These are phyloP conservation scores for Penicillium soppii DNA, from an alignment of 495 filamentous ascomycete genomes.

Conservation along the genomic window DNA sequence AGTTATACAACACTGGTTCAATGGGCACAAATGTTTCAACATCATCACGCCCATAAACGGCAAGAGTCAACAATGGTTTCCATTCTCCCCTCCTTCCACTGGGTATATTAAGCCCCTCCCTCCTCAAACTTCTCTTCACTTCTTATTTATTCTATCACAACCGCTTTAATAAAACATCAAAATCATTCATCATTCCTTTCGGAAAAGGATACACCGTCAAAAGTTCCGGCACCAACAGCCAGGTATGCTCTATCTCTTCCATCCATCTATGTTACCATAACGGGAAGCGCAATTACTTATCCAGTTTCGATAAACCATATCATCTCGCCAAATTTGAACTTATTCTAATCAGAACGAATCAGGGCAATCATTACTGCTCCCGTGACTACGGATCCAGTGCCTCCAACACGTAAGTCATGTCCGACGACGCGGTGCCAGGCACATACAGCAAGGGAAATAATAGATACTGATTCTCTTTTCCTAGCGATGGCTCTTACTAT, in stretches of 20 bases:
- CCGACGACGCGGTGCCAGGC: too few relatives aligned
- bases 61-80: too few relatives aligned
- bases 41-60: too few relatives aligned
- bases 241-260: slow-evolving; percentile 38
- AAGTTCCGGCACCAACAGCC: slow-evolving; percentile 48
- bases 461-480: background rate
- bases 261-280: too few relatives aligned
- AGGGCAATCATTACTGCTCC: slow-evolving; percentile 53
- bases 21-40: background rate
- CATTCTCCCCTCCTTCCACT: background rate
- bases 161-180: background rate
- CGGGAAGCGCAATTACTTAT: too few relatives aligned
- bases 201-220: slow-evolving; percentile 37
- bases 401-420: slow-evolving; percentile 40
- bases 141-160: background rate
- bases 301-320: too few relatives aligned
- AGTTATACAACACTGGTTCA: too few relatives aligned
- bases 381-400: slow-evolving; percentile 46
- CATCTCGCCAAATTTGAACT: too few relatives aligned
- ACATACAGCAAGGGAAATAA: background rate
- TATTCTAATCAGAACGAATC: background rate
- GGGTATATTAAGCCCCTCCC: background rate
- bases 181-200: slow-evolving; percentile 22
- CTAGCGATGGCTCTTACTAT: slow-evolving; percentile 51
- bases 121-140: background rate